Conservation (phyloP, 129 eudicot genomes). For the Helianthus tuberosus region DNA sequence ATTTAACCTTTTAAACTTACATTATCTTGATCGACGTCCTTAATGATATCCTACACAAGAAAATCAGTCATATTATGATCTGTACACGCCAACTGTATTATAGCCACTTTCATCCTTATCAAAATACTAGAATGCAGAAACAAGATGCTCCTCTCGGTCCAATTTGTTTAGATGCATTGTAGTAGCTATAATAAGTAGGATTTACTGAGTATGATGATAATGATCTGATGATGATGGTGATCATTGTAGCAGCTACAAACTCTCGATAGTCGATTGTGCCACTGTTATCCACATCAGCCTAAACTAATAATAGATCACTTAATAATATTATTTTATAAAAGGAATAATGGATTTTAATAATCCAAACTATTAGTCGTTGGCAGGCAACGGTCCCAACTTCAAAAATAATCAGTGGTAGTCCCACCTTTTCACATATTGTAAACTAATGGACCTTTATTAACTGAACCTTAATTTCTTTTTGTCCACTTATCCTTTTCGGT, state of each 20-base stretch:
- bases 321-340: neutral
- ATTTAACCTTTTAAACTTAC: slow-evolving; percentile 48
- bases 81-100: slow-evolving; percentile 70
- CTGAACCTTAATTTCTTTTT: too few species aligned
- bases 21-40: slow-evolving; percentile 92
- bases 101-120: slow-evolving; percentile 55
- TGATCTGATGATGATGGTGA: too few species aligned
- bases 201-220: too few species aligned
- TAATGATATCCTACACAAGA: slow-evolving; percentile 72
- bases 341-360: too few species aligned
- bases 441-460: too few species aligned
- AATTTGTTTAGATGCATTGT: slow-evolving; percentile 51
- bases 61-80: slow-evolving; percentile 79
- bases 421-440: too few species aligned
- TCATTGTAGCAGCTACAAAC: slow-evolving; percentile 33
- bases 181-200: neutral
- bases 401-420: too few species aligned
- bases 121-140: slow-evolving; percentile 51
- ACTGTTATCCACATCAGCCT: slow-evolving; percentile 91
- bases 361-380: too few species aligned
- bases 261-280: slow-evolving; percentile 78
- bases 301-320: slow-evolving; percentile 17
- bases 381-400: too few species aligned
- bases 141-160: slow-evolving; percentile 53
- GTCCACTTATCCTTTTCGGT: too few species aligned